A percentile compares a stretch with the other conserved stretches of the same genome.
Conservation (phyloP, 495 filamentous ascomycete genomes). For the Penicillium turbatum region DNA sequence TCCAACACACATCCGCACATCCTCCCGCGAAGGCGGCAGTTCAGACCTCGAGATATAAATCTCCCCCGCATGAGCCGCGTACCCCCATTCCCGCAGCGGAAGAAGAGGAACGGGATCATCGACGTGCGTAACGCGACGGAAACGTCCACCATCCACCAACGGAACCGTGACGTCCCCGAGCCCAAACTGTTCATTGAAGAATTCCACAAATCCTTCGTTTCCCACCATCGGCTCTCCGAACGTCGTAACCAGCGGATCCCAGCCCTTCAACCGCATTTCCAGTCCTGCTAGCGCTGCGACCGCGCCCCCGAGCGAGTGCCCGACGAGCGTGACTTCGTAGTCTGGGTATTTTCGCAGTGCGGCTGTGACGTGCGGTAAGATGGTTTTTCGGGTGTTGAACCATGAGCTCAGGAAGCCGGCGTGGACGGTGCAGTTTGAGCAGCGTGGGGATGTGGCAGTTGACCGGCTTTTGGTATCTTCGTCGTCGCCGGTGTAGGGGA, state of each 20-base stretch:
- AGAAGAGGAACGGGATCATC: constrained; percentile 88
- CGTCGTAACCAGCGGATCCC: constrained; percentile 74
- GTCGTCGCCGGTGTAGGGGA: constrained; percentile 62
- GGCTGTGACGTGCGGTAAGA: constrained; percentile 56
- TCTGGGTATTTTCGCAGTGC: constrained; percentile 57
- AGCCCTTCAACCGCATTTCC: constrained; percentile 65
- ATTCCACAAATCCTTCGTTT: constrained; percentile 65
- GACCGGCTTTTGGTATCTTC: too few relatives aligned
- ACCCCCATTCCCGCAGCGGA: constrained; percentile 83
- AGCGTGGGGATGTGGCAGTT: constrained; percentile 42
- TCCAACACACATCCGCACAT: constrained; percentile 69
- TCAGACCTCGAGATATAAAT: constrained; percentile 70
- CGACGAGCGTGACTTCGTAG: constrained; percentile 72
- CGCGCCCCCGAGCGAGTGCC: constrained; percentile 89
- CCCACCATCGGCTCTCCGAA: constrained; percentile 90
- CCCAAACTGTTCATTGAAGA: constrained; percentile 62
- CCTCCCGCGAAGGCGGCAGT: constrained; percentile 60
- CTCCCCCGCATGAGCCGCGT: constrained; percentile 77
- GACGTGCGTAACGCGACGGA: constrained; percentile 78
- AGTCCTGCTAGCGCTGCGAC: constrained; percentile 83
- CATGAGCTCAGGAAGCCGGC: constrained; percentile 83
- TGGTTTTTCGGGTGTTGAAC: constrained; percentile 60
- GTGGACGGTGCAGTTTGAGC: constrained; percentile 85
- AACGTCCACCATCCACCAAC: constrained; percentile 36
- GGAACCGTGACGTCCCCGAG: constrained; percentile 27